phyloP scores from a whole-genome alignment of 768 basidiomycete genomes.

The Kwoniella dejecticola region DNA sequence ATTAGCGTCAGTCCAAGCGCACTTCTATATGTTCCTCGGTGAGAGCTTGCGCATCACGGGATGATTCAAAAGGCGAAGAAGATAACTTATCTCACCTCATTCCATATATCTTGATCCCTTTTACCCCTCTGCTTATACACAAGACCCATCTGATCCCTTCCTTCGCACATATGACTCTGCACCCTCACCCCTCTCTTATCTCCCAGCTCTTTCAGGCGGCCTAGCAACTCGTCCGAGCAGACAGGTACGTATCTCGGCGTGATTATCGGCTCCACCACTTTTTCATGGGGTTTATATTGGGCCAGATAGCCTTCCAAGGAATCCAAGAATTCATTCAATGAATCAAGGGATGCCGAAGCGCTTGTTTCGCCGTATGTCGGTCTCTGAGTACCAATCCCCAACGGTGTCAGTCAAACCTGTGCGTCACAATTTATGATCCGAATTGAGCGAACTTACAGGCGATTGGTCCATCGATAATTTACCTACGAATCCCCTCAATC shows the following conservation, averaged over 20 bases:
- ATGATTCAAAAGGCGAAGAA: no score
- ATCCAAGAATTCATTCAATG: slow-evolving; percentile 65
- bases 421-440: no score
- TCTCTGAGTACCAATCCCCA: slow-evolving; percentile 45
- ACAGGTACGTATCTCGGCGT: slow-evolving; percentile 90
- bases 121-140: slow-evolving; percentile 64
- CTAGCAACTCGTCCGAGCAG: slow-evolving; percentile 72
- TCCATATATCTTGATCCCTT: slow-evolving; percentile 76
- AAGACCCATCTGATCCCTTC: slow-evolving; percentile 73
- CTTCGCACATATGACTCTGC: slow-evolving; percentile 83
- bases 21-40: no score
- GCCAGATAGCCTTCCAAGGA: slow-evolving; percentile 59
- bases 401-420: no score
- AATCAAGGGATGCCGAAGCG: slow-evolving; percentile 59
- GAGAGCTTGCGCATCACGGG: no score
- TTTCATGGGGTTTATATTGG: slow-evolving; percentile 58
- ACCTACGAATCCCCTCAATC: slow-evolving; percentile 79
- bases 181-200: slow-evolving; percentile 60
- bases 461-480: slow-evolving; percentile 89
- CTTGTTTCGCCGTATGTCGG: slow-evolving; percentile 69
- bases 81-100: slow-evolving; percentile 59
- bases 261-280: slow-evolving; percentile 75
- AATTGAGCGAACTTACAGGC: slow-evolving; percentile 56
- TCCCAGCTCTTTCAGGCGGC: slow-evolving; percentile 65
- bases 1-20: no score